These are phyloP conservation scores for Pleurotus platypus DNA, from an alignment of 768 basidiomycete species.

Conservation along the genomic window DNA sequence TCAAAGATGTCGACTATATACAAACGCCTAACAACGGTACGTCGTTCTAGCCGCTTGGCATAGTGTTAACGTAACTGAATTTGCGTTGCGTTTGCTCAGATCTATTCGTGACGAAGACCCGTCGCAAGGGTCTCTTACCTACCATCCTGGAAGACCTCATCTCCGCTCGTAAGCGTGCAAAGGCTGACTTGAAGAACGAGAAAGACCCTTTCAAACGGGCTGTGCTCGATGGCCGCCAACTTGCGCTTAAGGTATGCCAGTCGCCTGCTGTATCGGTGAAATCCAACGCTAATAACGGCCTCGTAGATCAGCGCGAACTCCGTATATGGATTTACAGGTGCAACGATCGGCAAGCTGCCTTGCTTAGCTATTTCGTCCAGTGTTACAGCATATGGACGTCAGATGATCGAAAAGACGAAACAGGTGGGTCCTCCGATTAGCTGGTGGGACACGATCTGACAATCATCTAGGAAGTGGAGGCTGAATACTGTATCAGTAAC, in stretches of 20 bases:
- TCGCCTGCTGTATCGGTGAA: neutral
- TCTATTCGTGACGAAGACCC: conserved; percentile 70
- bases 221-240: conserved; percentile 93
- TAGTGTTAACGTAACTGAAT: neutral
- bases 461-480: conserved; percentile 72
- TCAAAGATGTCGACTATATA: conserved; percentile 87
- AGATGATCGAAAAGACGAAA: conserved; percentile 99
- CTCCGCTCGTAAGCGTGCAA: conserved; percentile 89
- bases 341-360: conserved; percentile 94
- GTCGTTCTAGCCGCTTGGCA: conserved; percentile 8
- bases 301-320: conserved; percentile 96
- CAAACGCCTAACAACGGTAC: conserved; percentile 94
- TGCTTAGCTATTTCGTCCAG: conserved; percentile 96
- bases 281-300: neutral
- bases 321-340: conserved; percentile 98
- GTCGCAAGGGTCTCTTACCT: conserved; percentile 86
- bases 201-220: conserved; percentile 96
- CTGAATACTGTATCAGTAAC: conserved; percentile 80
- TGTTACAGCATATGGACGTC: conserved; percentile 92
- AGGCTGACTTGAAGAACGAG: conserved; percentile 94
- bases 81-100: conserved; percentile 41
- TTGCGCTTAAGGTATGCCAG: conserved; percentile 80
- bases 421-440: conserved; percentile 41
- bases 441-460: neutral
- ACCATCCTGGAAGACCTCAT: conserved; percentile 93